Evolutionary conservation across 768 basidiomycete genomes (phyloP), one percentile per base, ranked within the genome.

Genomic region (Chalciporus pseudorubinellus): DNA sequence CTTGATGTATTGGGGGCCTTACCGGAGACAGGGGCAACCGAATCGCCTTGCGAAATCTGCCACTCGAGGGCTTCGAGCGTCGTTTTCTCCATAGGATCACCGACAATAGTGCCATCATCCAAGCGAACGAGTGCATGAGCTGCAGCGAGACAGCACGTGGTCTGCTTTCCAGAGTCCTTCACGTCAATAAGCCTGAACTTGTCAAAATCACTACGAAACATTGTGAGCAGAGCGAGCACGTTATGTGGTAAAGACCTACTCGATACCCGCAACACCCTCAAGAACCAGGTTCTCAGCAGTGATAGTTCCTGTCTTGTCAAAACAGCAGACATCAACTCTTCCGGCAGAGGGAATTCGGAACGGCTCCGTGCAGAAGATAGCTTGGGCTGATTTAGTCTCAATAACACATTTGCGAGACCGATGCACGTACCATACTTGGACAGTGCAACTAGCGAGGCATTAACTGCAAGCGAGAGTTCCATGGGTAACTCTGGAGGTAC

Each of bases 71-170:
- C 87, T 54, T 91, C 89, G 7, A 98, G 75, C 0, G 97, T 95
- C 0, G 91, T 95, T 73, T 95, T 94, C 71, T 99, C 97, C 97
- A 99, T 99, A 0, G 97, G 97, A 66, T 99, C 97, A 4, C 97
- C 97, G 39, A 98, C 95, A 33, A 95, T 74, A 1, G 86, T 87
- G 9, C 92, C 95, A 60, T 98, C 95, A 59, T 99, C 95, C 21
- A 99, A 78, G 42, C 89, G 79, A 34, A 98, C 97, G 11, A 99
- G 75, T 0, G 97, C 95, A 62, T 99, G 97, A 1, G 97, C 95
- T 9, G 94, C 85, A 19, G 95, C 95, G 20, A 99, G 83, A 56
- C 92, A 90, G 1, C 88, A 73, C 4, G 84, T 91, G 0, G 97
- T 98, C 57, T 92, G 85, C 44, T 81, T 77, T 1, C 80, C 74